Conservation (phyloP, 441 rosid genomes). For the Bruguiera hainesii region DNA sequence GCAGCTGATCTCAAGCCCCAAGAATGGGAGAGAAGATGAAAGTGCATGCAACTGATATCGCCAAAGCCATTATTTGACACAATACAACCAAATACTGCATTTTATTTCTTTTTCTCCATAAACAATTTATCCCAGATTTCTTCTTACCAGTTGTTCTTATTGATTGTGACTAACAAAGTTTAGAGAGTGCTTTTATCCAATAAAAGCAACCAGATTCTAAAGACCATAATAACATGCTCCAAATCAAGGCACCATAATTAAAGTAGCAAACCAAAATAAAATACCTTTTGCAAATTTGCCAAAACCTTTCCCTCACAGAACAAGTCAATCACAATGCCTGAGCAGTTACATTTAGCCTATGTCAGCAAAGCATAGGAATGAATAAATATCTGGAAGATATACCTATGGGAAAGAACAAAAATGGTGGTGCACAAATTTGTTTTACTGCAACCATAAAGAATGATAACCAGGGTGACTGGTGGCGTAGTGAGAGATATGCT, state of each 20-base stretch:
- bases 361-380: constrained; percentile 22
- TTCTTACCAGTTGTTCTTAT: no score
- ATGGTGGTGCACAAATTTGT: not conserved
- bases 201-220: no score
- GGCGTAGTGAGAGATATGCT: not conserved
- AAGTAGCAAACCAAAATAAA: not conserved
- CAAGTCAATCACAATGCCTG: constrained; percentile 75
- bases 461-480: not conserved
- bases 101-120: no score
- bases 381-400: not conserved
- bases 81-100: no score
- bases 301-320: constrained; percentile 66
- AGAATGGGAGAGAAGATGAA: no score
- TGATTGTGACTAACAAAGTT: no score
- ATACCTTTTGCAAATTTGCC: constrained; percentile 62
- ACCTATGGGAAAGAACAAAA: no score
- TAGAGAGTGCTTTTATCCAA: no score
- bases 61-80: no score
- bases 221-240: not conserved
- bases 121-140: no score
- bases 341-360: constrained; percentile 11
- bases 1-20: no score
- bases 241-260: not conserved
- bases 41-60: no score
- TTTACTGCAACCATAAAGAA: not conserved